Percentiles rank a stretch among this genome's conserved stretches.
phyloP scores from a whole-genome alignment of 2,329 filamentous ascomycete genomes.

The Zalaria obscura region DNA sequence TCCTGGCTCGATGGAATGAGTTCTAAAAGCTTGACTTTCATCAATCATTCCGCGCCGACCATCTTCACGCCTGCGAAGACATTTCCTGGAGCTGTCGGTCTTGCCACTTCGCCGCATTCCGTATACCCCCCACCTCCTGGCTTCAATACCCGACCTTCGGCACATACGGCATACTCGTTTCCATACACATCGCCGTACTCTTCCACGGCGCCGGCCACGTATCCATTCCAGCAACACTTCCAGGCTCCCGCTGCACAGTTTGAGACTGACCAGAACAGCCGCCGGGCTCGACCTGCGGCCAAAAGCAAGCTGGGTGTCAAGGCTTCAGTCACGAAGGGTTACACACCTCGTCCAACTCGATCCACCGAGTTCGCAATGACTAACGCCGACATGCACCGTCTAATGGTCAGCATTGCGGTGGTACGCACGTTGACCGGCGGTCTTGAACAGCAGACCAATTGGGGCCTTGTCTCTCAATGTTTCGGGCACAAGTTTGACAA shows the following conservation, averaged over 20 bases:
- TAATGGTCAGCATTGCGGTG: slow-evolving; percentile 18
- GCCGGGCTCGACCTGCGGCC: neutral
- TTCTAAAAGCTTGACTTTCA: slow-evolving; percentile 11
- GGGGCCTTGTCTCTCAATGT: slow-evolving; percentile 25
- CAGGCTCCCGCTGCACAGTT: neutral
- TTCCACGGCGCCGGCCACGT: neutral
- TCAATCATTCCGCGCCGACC: slow-evolving; percentile 20
- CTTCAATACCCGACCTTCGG: neutral
- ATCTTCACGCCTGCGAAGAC: neutral
- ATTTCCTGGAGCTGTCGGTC: neutral
- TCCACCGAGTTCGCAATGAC: slow-evolving; percentile 11
- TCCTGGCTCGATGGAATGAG: neutral
- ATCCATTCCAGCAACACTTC: neutral
- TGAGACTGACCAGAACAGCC: neutral
- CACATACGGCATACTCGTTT: neutral
- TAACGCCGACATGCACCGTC: slow-evolving; percentile 10
- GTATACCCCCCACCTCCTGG: too few species aligned
- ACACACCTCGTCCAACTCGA: slow-evolving; percentile 2
- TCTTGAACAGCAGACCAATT: slow-evolving; percentile 22
- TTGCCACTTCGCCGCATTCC: neutral
- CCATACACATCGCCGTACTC: neutral
- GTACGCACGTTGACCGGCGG: slow-evolving; percentile 20
- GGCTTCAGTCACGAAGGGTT: neutral
- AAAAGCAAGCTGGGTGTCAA: neutral
- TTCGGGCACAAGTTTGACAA: slow-evolving; percentile 22